phyloP scores from a whole-genome alignment of 768 basidiomycete species.

The Macrolepiota dolichaula region DNA sequence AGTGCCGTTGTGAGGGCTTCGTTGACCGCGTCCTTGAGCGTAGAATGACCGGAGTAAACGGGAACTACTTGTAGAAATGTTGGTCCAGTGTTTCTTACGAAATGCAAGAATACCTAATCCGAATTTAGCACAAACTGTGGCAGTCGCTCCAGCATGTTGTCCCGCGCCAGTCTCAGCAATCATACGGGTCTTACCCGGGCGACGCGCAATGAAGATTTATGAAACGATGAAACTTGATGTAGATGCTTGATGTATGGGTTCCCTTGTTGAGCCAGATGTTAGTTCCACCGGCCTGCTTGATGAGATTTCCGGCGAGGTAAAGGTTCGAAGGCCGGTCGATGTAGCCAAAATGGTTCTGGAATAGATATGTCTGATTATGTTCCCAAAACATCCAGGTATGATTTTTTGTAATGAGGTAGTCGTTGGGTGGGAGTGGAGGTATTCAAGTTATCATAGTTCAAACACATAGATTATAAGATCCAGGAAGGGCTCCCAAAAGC shows the following conservation, averaged over 20 bases:
- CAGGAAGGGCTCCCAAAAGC: no score
- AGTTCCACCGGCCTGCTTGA: conserved; percentile 87
- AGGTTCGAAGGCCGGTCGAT: conserved; percentile 93
- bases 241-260: conserved; percentile 40
- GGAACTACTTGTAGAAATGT: conserved; percentile 69
- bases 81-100: not conserved
- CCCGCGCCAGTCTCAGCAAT: conserved; percentile 99
- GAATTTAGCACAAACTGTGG: conserved; percentile 96
- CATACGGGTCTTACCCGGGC: conserved; percentile 93
- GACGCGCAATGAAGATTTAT: conserved; percentile 86
- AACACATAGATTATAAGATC: no score
- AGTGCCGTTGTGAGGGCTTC: conserved; percentile 90
- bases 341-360: conserved; percentile 82
- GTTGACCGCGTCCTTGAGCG: conserved; percentile 97
- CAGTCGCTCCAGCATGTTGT: conserved; percentile 98
- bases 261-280: conserved; percentile 98
- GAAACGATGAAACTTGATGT: not conserved
- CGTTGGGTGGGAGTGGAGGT: no score
- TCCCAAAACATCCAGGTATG: no score
- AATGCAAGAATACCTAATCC: conserved; percentile 55
- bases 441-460: no score
- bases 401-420: no score
- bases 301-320: conserved; percentile 89
- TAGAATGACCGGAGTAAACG: conserved; percentile 89
- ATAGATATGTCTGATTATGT: no score